Evolutionary conservation across 2,329 filamentous ascomycete species (phyloP).

Genomic region (Dactylellina parvicollis): DNA sequence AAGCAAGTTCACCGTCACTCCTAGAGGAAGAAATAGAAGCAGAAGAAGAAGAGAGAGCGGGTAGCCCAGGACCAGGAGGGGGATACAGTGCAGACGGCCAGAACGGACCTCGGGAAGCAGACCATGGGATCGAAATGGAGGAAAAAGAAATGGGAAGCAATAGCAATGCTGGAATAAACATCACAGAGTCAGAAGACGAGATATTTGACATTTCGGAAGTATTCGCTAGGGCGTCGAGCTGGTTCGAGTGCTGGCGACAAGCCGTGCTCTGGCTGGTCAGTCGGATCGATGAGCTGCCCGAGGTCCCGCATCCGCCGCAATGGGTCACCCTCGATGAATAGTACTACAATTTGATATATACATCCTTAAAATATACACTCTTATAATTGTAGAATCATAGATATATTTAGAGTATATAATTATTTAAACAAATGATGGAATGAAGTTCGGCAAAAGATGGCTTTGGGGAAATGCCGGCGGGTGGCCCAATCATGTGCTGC

Average conservation of each 20-base stretch:
- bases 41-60: constrained; percentile 1
- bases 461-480: neutral
- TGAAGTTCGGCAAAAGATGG: too few relatives aligned
- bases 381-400: too few relatives aligned
- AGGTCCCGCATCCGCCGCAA: constrained; percentile 12
- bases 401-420: too few relatives aligned
- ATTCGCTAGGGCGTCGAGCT: neutral
- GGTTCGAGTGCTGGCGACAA: constrained; percentile 31
- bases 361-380: too few relatives aligned
- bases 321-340: constrained; percentile 4
- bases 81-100: too few relatives aligned
- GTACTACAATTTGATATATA: neutral
- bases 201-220: neutral
- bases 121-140: too few relatives aligned
- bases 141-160: neutral
- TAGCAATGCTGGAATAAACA: neutral
- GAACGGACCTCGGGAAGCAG: too few relatives aligned
- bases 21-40: neutral
- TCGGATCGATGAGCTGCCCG: neutral
- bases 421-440: neutral
- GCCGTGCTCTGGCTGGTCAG: neutral
- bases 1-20: neutral
- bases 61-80: too few relatives aligned
- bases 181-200: neutral
- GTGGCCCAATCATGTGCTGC: constrained; percentile 23